Base-by-base conservation (phyloP, 768 basidiomycete genomes). In the Candolleomyces eurysporus region DNA sequence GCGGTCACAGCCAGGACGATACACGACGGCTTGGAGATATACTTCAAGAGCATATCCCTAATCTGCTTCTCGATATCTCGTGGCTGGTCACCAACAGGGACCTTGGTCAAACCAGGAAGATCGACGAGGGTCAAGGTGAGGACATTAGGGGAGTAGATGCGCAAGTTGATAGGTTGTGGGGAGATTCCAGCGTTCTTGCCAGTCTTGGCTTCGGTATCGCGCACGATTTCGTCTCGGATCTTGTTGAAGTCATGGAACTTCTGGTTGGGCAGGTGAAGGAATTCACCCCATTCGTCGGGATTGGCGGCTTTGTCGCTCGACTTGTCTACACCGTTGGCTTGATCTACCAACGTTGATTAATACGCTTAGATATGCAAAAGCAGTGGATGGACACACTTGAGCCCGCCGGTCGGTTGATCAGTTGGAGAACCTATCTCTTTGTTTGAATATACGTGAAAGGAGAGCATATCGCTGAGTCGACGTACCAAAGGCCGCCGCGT, bases 161-260 rank as follows among this genome's bases (percentile, higher is more conserved):
- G 93, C 60, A 99, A 79, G 77, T 98, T 98, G 84, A 98, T 99
- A 59, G 97, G 95, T 61, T 88, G 85, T 14, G 97, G 94, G 2
- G 97, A 98, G 69, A 98, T 98, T 61, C 97, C 96, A 46, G 96
- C 96, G 72, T 99, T 99, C 75, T 91, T 92, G 61, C 97, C 97
- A 0, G 97, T 99, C 84, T 98, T 98, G 61, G 92, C 92, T 72
- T 98, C 97, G 0, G 97, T 99, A 74, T 99, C 97, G 64, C 89
- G 87, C 32, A 98, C 84, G 65, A 99, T 99, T 76, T 99, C 97
- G 45, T 90, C 92, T 61, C 96, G 83, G 72, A 98, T 97, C 82
- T 97, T 96, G 75, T 87, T 82, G 78, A 99, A 99, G 79, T 99
- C 96, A 73, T 89, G 93, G 77, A 98, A 96, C 77, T 98, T 99